Evolutionary conservation across 2,329 filamentous ascomycete species (phyloP), one percentile per base, ranked within the genome.

Genomic region (Fusarium oligoseptatum): DNA sequence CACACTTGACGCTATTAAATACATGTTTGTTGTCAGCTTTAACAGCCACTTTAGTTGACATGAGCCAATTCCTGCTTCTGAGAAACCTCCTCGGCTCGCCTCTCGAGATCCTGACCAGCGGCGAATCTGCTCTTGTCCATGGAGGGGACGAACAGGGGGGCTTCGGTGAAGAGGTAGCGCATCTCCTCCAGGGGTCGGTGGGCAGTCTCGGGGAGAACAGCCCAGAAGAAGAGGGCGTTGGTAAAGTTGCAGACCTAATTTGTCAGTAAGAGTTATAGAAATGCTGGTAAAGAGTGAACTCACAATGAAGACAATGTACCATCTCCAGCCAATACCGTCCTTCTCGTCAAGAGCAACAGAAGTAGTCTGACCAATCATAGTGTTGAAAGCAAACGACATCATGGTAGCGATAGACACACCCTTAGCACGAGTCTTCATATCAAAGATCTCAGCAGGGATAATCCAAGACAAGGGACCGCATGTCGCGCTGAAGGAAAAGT

Each of bases 371-470:
- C 91, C 92, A 66, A 94, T 94, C 88, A 94, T 90, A 34, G 92
- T 94, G 83, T 94, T 94, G 85, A 93, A 94, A 2, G 92, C 92
- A 81, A 93, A 95, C 12, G 88, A 91, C 1, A 85, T 87, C 92
- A 94, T 94, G 6, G 91, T 93, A 0, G 92, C 92, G 71, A 95
- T 90, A 2, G 91, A 92, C 2, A 95, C 93, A 76, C 92, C 93
- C 84, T 94, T 94, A 63, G 90, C 87, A 43, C 93, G 88, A 0
- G 93, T 95, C 71, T 91, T 89, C 3, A 92, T 95, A 82, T 95
- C 93, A 83, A 95, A 95, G 45, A 94, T 92, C 80, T 94, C 92
- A 60, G 92, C 91, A 0, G 89, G 90, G 70, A 92, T 90, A 74
- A 89, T 88, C 88, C 83, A 88, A 0, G 81, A 83, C 1, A 95